phyloP scores from a whole-genome alignment of 192 early-diverging fungal genomes.

The Anaeromyces robustus region DNA sequence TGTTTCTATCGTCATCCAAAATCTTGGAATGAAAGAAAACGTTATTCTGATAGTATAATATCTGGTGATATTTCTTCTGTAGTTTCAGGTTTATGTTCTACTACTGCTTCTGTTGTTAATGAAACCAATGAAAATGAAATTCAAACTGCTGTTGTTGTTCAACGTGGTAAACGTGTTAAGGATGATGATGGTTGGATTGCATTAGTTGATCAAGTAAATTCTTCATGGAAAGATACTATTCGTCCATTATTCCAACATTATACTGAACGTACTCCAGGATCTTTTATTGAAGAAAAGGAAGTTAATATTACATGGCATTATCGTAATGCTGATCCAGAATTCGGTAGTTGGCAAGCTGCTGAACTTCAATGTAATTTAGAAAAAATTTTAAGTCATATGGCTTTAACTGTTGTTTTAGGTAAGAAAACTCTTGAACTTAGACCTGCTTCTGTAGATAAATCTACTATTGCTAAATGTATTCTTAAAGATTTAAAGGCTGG shows the following conservation, averaged over 20 bases:
- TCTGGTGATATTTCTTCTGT: conserved; percentile 1
- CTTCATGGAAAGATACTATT: conserved; percentile 82
- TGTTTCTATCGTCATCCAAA: conserved; percentile 90
- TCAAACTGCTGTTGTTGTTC: neutral
- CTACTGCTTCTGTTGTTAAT: conserved; percentile 13
- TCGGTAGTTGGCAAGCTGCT: conserved; percentile 75
- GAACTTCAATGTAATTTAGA: conserved; percentile 96
- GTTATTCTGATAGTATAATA: neutral
- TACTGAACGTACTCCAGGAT: conserved; percentile 89
- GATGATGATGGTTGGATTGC: conserved; percentile 67
- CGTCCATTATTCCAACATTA: conserved; percentile 94
- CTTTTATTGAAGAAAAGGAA: conserved; percentile 98
- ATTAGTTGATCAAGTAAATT: conserved; percentile 76
- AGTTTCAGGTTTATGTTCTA: conserved; percentile 1
- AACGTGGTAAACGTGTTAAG: conserved; percentile 12
- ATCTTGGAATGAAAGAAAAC: conserved; percentile 1
- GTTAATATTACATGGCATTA: conserved; percentile 98
- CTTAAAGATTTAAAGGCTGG: conserved; percentile 49
- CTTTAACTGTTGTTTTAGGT: conserved; percentile 85
- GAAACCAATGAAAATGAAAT: neutral
- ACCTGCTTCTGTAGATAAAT: conserved; percentile 84
- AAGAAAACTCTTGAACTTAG: conserved; percentile 94
- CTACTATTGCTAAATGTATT: conserved; percentile 72
- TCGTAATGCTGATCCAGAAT: conserved; percentile 64
- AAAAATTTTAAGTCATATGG: conserved; percentile 82